Evolutionary conservation across 2,329 filamentous ascomycete species (phyloP).

Genomic region (Daldinia sp.): DNA sequence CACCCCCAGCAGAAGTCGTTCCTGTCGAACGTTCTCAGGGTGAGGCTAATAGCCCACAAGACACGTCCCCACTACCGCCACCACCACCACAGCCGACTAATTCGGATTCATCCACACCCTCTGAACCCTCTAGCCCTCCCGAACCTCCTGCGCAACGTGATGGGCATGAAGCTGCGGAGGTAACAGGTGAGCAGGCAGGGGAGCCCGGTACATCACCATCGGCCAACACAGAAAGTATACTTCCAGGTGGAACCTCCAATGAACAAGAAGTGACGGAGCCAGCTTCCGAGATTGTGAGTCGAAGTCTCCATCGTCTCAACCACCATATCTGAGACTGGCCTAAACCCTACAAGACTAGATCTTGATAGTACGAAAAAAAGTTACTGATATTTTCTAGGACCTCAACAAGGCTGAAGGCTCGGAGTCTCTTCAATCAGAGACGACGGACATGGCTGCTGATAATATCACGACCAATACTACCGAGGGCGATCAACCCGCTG

Average conservation of each 20-base stretch:
- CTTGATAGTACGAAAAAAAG: background rate
- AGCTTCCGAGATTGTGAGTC: slow-evolving; percentile 16
- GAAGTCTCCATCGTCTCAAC: background rate
- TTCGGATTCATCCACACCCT: background rate
- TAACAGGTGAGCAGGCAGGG: background rate
- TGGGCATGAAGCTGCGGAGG: slow-evolving; percentile 13
- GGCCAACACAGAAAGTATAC: background rate
- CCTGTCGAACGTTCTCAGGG: slow-evolving; percentile 4
- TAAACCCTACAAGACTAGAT: background rate
- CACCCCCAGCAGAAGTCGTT: background rate
- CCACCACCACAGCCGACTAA: background rate
- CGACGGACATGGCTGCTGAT: background rate
- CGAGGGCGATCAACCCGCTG: background rate
- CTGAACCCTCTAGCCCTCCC: background rate
- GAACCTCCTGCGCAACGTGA: slow-evolving; percentile 1
- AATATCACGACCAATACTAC: background rate
- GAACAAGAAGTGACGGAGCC: slow-evolving; percentile 6
- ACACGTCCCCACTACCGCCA: background rate
- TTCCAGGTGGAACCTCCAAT: background rate
- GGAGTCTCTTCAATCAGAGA: background rate
- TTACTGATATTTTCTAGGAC: background rate
- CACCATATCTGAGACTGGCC: background rate
- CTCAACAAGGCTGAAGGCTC: background rate
- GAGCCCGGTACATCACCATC: slow-evolving; percentile 1
- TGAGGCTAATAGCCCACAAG: slow-evolving; percentile 13